Conservation (phyloP, 2,329 filamentous ascomycete genomes). For the Rhynchosporium graminicola region DNA sequence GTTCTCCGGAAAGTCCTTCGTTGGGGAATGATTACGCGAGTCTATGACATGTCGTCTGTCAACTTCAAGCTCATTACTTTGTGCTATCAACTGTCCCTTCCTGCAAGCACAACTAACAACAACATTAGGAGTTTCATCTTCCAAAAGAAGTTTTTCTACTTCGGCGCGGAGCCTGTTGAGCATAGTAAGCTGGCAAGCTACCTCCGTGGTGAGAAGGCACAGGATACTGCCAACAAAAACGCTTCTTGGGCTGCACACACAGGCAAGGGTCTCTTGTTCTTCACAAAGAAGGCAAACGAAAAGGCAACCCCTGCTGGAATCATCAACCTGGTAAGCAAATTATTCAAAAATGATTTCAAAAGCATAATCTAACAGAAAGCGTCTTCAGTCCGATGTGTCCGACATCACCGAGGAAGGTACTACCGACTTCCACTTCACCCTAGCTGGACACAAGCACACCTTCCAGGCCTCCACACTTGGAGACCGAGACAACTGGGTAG, state of each 20-base stretch:
- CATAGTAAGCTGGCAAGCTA: conserved; percentile 73
- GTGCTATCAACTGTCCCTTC: background rate
- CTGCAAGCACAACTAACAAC: conserved; percentile 4
- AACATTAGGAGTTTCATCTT: conserved; percentile 73
- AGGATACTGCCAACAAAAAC: conserved; percentile 72
- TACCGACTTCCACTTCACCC: conserved; percentile 82
- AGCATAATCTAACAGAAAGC: conserved; percentile 37
- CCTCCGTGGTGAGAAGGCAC: conserved; percentile 81
- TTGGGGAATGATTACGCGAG: conserved; percentile 10
- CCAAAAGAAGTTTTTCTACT: conserved; percentile 93
- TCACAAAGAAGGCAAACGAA: conserved; percentile 73
- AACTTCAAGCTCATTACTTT: background rate
- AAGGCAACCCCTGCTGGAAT: conserved; percentile 80
- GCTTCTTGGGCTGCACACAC: conserved; percentile 91
- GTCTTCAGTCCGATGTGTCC: conserved; percentile 54
- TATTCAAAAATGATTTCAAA: background rate
- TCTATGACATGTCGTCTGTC: conserved; percentile 5
- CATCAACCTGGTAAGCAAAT: conserved; percentile 74
- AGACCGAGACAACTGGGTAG: conserved; percentile 92
- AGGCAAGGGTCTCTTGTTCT: conserved; percentile 92
- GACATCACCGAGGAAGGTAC: conserved; percentile 73
- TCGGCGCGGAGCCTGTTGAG: conserved; percentile 72
- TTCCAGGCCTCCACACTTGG: conserved; percentile 77
- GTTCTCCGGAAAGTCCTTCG: background rate
- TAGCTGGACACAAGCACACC: conserved; percentile 86